Base-by-base conservation (phyloP, 2,329 filamentous ascomycete species). In the Beauveria pseudobassiana region DNA sequence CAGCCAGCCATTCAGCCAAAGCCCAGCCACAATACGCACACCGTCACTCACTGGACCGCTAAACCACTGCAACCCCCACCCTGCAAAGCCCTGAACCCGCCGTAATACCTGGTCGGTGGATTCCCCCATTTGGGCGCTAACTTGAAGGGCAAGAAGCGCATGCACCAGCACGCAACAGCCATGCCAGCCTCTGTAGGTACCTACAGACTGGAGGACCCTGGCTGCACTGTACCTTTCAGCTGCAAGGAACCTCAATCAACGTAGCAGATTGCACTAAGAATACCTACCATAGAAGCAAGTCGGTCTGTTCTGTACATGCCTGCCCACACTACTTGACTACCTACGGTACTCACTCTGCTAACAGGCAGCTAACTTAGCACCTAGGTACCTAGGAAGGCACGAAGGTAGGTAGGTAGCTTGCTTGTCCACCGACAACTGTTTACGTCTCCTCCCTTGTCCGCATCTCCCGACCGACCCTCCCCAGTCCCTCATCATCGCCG, bases 381-480 rank as follows among this genome's bases (percentile, higher is more conserved):
- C 22, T 24, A 24, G 22, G 22, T 24, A 24, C 22, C 22, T 24
- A 24, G 22, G 22, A 24, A 24, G n/a, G n/a, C n/a, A n/a, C n/a
- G n/a, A n/a, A n/a, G 20, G 20, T 22, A 22, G 22, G 22, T 24
- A n/a, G 42, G 24, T 45, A 26, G 20, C 52, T 43, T n/a, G 55
- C 55, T n/a, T 58, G 30, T 34, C 14, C 55, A 49, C 45, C 42
- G 42, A 50, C 54, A 46, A 48, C 55, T 22, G 40, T 26, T 18
- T 38, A 24, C 16, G 5, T 30, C 48, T 49, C 48, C 49, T 53
- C 40, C 57, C 49, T 38, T 54, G 59, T 40, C 58, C 59, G 28
- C 48, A 54, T 48, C 54, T 48, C 50, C 50, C 59, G 43, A 49
- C 59, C 43, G 51, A 54, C 59, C 59, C 58, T 54, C 34, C 38